Conservation (phyloP, 208 protist genomes). For the Angomonas ambiguus region DNA sequence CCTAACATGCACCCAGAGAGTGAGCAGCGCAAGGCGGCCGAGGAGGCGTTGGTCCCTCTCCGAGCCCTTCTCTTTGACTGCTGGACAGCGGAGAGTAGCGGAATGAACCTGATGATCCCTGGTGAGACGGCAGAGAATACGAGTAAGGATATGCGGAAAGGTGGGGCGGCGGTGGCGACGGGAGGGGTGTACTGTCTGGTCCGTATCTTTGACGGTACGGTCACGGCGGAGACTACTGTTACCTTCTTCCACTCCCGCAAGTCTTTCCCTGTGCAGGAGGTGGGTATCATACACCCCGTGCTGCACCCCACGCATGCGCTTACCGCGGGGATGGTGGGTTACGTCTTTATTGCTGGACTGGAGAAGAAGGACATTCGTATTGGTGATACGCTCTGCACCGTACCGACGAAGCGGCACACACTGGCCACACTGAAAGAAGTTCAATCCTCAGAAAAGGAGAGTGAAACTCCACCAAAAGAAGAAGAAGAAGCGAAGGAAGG, state of each 20-base stretch:
- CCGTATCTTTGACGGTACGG: constrained; percentile 86
- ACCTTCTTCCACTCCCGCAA: constrained; percentile 54
- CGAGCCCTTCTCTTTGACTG: constrained; percentile 95
- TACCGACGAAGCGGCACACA: constrained; percentile 54
- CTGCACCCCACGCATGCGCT: constrained; percentile 72
- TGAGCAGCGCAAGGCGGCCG: constrained; percentile 38
- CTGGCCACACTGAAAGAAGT: constrained; percentile 13
- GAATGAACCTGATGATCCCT: constrained; percentile 51
- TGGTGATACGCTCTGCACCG: constrained; percentile 92
- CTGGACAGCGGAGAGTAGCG: constrained; percentile 91
- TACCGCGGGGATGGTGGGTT: constrained; percentile 95
- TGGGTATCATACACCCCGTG: constrained; percentile 95
- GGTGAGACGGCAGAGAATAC: constrained; percentile 13
- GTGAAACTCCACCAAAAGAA: not conserved
- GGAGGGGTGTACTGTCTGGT: constrained; percentile 78
- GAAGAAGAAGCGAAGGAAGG: not conserved
- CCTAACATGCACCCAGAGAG: constrained; percentile 59
- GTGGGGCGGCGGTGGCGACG: constrained; percentile 19
- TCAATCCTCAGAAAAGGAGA: constrained; percentile 2
- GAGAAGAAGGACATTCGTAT: constrained; percentile 85
- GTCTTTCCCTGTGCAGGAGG: constrained; percentile 82
- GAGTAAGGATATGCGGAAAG: constrained; percentile 5
- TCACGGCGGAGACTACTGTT: constrained; percentile 71
- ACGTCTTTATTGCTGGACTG: constrained; percentile 86
- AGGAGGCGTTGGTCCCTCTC: constrained; percentile 68